Evolutionary conservation across 176 grass and related monocot species (phyloP).

Genomic region (Triticum turgidum): DNA sequence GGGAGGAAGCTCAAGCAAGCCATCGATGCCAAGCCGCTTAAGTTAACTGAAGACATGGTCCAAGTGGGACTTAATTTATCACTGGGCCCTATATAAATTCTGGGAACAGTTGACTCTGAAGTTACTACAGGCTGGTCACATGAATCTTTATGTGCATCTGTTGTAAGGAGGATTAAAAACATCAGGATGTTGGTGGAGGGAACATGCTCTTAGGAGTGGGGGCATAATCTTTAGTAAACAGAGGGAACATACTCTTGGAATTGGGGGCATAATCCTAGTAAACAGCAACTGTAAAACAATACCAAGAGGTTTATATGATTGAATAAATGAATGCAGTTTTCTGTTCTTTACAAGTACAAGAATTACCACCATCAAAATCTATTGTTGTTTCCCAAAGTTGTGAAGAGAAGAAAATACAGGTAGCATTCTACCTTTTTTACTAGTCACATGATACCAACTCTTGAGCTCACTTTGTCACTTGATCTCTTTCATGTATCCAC

Average conservation of each 20-base stretch:
- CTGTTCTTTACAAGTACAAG: background rate
- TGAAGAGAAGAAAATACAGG: background rate
- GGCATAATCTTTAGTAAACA: background rate
- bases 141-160: constrained; percentile 4
- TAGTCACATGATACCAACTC: background rate
- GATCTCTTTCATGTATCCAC: background rate
- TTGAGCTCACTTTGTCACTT: background rate
- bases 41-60: background rate
- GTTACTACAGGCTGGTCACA: background rate
- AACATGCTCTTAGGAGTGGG: constrained; percentile 16
- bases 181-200: constrained; percentile 13
- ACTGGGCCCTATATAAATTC: background rate
- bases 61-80: background rate
- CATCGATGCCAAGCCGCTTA: constrained; percentile 33
- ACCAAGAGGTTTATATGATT: background rate
- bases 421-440: background rate
- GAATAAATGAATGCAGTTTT: background rate
- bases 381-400: background rate
- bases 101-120: constrained; percentile 20
- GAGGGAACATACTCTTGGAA: constrained; percentile 16
- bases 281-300: constrained; percentile 4
- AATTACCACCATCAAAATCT: background rate
- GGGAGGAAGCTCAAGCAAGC: constrained; percentile 72
- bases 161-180: background rate
- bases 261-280: background rate